These are phyloP conservation scores for Lachnellula willkommii DNA, from an alignment of 2,329 filamentous ascomycete species.

Conservation along the genomic window DNA sequence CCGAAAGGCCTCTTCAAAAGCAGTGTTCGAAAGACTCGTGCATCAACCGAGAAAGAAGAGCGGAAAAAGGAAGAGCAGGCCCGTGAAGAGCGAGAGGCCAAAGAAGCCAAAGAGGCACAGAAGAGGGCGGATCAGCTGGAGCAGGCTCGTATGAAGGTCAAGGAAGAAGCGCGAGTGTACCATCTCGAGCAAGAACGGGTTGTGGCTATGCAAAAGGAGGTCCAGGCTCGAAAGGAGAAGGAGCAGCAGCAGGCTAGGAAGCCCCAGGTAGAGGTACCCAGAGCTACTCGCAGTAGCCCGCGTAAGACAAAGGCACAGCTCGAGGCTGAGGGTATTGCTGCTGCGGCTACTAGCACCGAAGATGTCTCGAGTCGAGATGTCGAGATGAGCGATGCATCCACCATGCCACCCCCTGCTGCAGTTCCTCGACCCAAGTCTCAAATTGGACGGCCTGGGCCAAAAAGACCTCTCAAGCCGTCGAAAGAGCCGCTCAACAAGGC, in stretches of 20 bases:
- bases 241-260: slow-evolving; percentile 38
- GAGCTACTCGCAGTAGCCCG: slow-evolving; percentile 46
- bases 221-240: slow-evolving; percentile 49
- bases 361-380: slow-evolving; percentile 39
- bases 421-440: slow-evolving; percentile 48
- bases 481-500: slow-evolving; percentile 54
- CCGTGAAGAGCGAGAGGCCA: slow-evolving; percentile 58
- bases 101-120: slow-evolving; percentile 55
- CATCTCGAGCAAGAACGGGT: slow-evolving; percentile 53
- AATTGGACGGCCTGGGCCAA: slow-evolving; percentile 44
- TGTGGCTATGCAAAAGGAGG: slow-evolving; percentile 48
- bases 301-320: slow-evolving; percentile 41
- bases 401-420: slow-evolving; percentile 60
- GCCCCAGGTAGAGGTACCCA: slow-evolving; percentile 35
- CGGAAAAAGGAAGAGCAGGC: slow-evolving; percentile 55
- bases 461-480: slow-evolving; percentile 56
- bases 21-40: slow-evolving; percentile 44
- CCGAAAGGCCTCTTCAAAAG: slow-evolving; percentile 15
- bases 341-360: slow-evolving; percentile 30
- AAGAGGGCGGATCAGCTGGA: slow-evolving; percentile 57
- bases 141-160: slow-evolving; percentile 64
- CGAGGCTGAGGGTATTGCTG: slow-evolving; percentile 30
- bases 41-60: slow-evolving; percentile 57
- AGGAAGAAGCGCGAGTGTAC: slow-evolving; percentile 59
- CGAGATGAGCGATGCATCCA: slow-evolving; percentile 53